A percentile compares a stretch with the other conserved stretches of the same genome.
These are phyloP conservation scores for Tremellales sp. DNA, from an alignment of 1,284 basidiomycete species.

Conservation along the genomic window DNA sequence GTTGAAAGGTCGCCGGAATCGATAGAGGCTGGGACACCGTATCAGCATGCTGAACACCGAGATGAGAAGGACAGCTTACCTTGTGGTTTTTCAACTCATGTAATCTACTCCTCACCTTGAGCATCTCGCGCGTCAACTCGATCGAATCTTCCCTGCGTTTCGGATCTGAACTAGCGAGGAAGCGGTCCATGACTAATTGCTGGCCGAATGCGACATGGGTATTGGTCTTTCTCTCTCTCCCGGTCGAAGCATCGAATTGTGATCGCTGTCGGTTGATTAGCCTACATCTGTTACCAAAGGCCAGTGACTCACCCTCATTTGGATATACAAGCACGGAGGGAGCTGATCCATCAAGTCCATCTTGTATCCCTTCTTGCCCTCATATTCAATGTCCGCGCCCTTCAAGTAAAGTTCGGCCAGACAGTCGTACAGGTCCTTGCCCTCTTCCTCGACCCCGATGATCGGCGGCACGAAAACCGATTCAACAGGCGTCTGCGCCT, in stretches of 20 bases:
- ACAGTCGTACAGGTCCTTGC: constrained; percentile 86
- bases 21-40: constrained; percentile 34
- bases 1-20: constrained; percentile 29
- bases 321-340: constrained; percentile 89
- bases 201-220: constrained; percentile 89
- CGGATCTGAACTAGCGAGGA: constrained; percentile 70
- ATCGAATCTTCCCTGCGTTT: constrained; percentile 68
- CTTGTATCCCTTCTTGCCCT: constrained; percentile 80
- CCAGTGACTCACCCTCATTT: constrained; percentile 67
- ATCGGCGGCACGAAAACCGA: constrained; percentile 91
- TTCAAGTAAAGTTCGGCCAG: constrained; percentile 83
- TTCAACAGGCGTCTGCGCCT: constrained; percentile 60
- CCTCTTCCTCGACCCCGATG: constrained; percentile 81
- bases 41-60: background rate
- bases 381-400: constrained; percentile 76
- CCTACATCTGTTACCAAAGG: background rate
- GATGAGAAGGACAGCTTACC: constrained; percentile 46
- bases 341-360: constrained; percentile 80
- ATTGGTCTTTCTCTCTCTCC: constrained; percentile 88
- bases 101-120: constrained; percentile 60
- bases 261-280: constrained; percentile 61
- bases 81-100: constrained; percentile 65
- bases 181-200: constrained; percentile 85
- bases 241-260: constrained; percentile 72
- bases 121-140: constrained; percentile 64